phyloP scores from a whole-genome alignment of 2,329 filamentous ascomycete genomes.

The Aureobasidium leucospermi region DNA sequence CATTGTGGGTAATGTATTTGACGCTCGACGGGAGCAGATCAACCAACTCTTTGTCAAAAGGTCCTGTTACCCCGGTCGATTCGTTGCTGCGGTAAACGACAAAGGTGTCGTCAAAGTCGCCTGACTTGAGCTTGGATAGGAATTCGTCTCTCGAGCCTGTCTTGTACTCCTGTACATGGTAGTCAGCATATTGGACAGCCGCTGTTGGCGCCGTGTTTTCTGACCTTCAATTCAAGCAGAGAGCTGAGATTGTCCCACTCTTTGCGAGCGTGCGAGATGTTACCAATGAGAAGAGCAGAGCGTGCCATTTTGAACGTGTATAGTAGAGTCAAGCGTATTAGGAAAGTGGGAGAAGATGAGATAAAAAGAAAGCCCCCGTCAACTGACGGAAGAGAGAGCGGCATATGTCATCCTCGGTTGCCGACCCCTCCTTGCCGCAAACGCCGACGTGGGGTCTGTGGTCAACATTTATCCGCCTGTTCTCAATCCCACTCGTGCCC shows the following conservation, averaged over 20 bases:
- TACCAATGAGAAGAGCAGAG: conserved; percentile 39
- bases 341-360: neutral
- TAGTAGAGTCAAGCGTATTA: neutral
- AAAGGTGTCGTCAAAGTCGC: conserved; percentile 48
- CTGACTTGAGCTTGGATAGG: conserved; percentile 46
- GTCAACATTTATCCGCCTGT: neutral
- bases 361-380: neutral
- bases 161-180: conserved; percentile 41
- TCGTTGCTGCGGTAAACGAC: conserved; percentile 53
- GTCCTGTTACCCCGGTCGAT: conserved; percentile 42
- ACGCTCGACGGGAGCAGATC: conserved; percentile 34
- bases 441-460: neutral
- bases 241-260: conserved; percentile 38
- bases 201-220: neutral
- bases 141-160: conserved; percentile 49
- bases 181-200: neutral
- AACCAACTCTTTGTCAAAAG: conserved; percentile 40
- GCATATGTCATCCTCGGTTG: neutral
- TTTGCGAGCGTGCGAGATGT: conserved; percentile 36
- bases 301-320: neutral
- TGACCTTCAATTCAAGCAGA: conserved; percentile 26
- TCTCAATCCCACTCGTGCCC: too few species aligned
- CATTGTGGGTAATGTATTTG: conserved; percentile 41
- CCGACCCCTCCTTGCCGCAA: neutral
- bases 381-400: neutral